Evolutionary conservation across 805 yeast genomes (phyloP), one percentile per base, ranked within the genome.

Genomic region (Cyberlindnera lachancei): DNA sequence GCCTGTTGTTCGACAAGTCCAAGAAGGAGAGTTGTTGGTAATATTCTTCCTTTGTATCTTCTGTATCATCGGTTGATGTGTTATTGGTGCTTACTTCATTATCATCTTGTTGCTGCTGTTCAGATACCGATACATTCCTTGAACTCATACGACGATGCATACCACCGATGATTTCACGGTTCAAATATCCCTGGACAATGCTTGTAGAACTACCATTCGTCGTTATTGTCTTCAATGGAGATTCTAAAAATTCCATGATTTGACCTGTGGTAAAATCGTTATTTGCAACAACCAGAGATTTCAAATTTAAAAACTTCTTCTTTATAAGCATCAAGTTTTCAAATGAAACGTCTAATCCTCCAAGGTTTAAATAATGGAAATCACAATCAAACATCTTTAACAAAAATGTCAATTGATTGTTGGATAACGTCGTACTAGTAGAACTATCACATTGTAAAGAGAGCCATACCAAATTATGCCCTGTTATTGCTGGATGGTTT

Each of bases 1-100:
- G 57, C 27, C 73, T 68, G 49, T 78, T 75, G 17, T 80, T 80
- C 10, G 83, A 67, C 14, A 85, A 49, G 51, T 85, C 92, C 17
- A 86, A 56, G 50, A 70, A 78, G 36, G 65, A 66, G 35, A 85
- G 51, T 24, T 55, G 48, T 31, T 58, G 63, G 20, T 34, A 41
- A 23, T 36, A 35, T 14, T 29, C 36, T 4, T 34, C 35, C 8
- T 30, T 25, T 4, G 30, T 24, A 22, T 33, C 36, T n/a, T n/a
- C n/a, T n/a, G n/a, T n/a, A n/a, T n/a, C n/a, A n/a, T n/a, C n/a
- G n/a, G n/a, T n/a, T n/a, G n/a, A n/a, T n/a, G n/a, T n/a, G n/a
- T n/a, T n/a, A n/a, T n/a, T n/a, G n/a, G n/a, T n/a, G n/a, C n/a
- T n/a, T n/a, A n/a, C n/a, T n/a, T n/a, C n/a, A n/a, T n/a, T n/a